Conservation (phyloP, 2,329 filamentous ascomycete genomes). For the Penicillium brasilianum region DNA sequence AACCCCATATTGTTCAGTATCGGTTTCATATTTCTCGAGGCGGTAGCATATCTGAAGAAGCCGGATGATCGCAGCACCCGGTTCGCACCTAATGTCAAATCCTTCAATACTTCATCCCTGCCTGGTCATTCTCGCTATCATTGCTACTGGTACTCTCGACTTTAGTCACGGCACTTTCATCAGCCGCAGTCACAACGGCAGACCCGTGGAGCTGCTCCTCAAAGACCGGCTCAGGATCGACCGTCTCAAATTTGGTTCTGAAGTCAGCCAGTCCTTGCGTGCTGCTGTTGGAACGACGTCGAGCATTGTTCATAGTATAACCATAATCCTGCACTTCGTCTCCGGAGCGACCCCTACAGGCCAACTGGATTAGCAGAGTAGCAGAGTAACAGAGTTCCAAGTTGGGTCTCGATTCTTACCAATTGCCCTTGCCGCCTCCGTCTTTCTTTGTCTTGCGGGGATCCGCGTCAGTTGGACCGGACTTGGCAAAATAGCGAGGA, state of each 20-base stretch:
- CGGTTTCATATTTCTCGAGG: neutral
- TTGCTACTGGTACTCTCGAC: slow-evolving; percentile 54
- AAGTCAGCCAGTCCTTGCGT: slow-evolving; percentile 75
- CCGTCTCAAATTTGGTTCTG: slow-evolving; percentile 95
- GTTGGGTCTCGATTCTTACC: slow-evolving; percentile 62
- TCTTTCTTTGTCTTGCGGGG: slow-evolving; percentile 98
- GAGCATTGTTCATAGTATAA: slow-evolving; percentile 82
- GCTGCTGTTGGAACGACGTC: slow-evolving; percentile 92
- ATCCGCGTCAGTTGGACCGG: slow-evolving; percentile 77
- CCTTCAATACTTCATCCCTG: slow-evolving; percentile 12
- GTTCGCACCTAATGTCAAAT: neutral
- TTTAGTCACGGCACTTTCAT: slow-evolving; percentile 29
- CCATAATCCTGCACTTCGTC: slow-evolving; percentile 83
- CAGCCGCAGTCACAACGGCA: slow-evolving; percentile 49
- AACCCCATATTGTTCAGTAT: neutral
- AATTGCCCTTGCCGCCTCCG: slow-evolving; percentile 89
- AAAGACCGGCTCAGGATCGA: slow-evolving; percentile 88
- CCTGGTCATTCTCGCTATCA: slow-evolving; percentile 30
- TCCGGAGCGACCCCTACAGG: slow-evolving; percentile 75
- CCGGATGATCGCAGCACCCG: neutral
- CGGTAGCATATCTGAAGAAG: neutral
- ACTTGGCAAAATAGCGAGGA: slow-evolving; percentile 92
- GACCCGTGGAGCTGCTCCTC: slow-evolving; percentile 83
- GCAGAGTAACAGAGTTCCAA: slow-evolving; percentile 7
- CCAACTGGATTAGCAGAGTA: slow-evolving; percentile 9